Conservation (phyloP, 2,329 filamentous ascomycete species). For the Rhynchosporium graminicola region DNA sequence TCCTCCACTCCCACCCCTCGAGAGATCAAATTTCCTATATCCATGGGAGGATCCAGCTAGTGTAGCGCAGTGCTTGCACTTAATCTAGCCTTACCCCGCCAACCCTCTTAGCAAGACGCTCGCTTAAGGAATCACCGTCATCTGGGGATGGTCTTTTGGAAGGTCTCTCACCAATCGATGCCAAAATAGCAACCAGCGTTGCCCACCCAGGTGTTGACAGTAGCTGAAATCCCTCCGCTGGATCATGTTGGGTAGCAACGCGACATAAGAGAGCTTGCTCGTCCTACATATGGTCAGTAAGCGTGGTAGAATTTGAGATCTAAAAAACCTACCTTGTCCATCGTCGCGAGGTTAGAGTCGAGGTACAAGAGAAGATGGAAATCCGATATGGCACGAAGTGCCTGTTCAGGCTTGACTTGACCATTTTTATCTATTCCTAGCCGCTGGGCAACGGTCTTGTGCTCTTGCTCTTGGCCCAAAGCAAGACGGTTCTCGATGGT, state of each 20-base stretch:
- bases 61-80: constrained; percentile 21
- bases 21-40: constrained; percentile 28
- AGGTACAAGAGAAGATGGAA: constrained; percentile 94
- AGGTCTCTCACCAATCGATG: constrained; percentile 96
- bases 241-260: constrained; percentile 78
- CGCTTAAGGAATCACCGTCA: constrained; percentile 39
- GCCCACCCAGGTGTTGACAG: constrained; percentile 90
- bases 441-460: constrained; percentile 62
- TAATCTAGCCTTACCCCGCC: constrained; percentile 57
- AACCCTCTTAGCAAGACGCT: constrained; percentile 64
- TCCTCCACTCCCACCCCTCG: not conserved
- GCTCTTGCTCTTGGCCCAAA: constrained; percentile 83
- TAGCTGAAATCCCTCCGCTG: constrained; percentile 78
- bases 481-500: constrained; percentile 89
- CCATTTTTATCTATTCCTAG: constrained; percentile 63
- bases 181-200: constrained; percentile 87
- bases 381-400: constrained; percentile 75
- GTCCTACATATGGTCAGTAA: constrained; percentile 58
- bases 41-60: constrained; percentile 31
- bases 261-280: constrained; percentile 85
- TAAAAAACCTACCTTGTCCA: constrained; percentile 72
- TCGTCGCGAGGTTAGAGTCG: constrained; percentile 68
- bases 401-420: constrained; percentile 57
- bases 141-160: constrained; percentile 64
- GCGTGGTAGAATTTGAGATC: not conserved